Base-by-base conservation (phyloP, 148 eudicot genomes). In the Heliamphora exappendiculata region DNA sequence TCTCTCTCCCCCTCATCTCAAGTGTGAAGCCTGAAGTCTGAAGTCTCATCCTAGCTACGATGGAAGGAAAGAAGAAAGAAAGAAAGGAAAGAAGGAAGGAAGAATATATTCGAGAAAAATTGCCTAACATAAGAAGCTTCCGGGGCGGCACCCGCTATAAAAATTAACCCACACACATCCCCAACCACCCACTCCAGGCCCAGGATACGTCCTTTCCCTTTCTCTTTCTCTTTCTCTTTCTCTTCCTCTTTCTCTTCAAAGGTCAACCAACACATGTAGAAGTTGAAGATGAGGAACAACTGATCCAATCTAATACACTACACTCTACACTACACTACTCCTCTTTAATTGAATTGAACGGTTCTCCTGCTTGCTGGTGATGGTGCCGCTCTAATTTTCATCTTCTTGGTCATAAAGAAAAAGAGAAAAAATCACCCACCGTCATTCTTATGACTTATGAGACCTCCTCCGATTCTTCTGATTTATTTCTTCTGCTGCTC, bases 111-210 rank as follows among this genome's bases (percentile, higher is more conserved):
- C 53, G 59, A 77, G 71, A 72, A 76, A 76, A 79, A 36, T 75
- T 54, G 82, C 75, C 79, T 63, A 79, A 79, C 81, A 66, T 79
- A 78, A 77, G 87, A 85, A 85, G 77, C 75, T 85, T 85, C 87
- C 79, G 51, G 76, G 81, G 78, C 60, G 83, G 76, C 59, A 75
- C 73, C 75, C 73, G 54, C 69, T 36, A 10, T 13, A 4, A 58
- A 31, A 3, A 24, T 41, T 26, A 33, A 33, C 37, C 59, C 34
- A 28, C 75, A 11, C 28, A 65, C 57, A n/a, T n/a, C n/a, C n/a
- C n/a, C n/a, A n/a, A n/a, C n/a, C n/a, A n/a, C n/a, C n/a, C n/a
- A n/a, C n/a, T n/a, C n/a, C n/a, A n/a, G n/a, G n/a, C n/a, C n/a
- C n/a, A n/a, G n/a, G n/a, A n/a, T n/a, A n/a, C n/a, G n/a, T n/a